These are phyloP conservation scores for Xylaria longipes DNA, from an alignment of 495 filamentous ascomycete genomes.

Conservation along the genomic window DNA sequence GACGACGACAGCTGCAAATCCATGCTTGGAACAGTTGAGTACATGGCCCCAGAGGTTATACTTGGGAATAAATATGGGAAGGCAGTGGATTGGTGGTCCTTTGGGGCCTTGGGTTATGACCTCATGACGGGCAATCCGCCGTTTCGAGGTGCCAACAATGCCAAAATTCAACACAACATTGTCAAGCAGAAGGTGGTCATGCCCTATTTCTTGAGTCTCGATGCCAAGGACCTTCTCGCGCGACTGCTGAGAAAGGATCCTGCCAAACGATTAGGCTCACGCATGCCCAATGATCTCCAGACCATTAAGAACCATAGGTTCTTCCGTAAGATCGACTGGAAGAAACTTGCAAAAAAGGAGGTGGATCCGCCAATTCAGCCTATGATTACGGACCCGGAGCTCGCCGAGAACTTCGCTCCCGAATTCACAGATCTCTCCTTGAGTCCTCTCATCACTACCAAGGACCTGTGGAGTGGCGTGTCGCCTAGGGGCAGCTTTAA, in stretches of 20 bases:
- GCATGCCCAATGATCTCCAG: conserved; percentile 84
- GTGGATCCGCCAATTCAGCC: conserved; percentile 86
- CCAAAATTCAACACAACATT: conserved; percentile 93
- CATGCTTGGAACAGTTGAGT: conserved; percentile 91
- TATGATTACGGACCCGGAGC: conserved; percentile 89
- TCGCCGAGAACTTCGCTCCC: conserved; percentile 90
- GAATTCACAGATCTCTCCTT: conserved; percentile 88
- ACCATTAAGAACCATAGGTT: conserved; percentile 93
- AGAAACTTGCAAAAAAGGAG: conserved; percentile 75
- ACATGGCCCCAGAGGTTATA: conserved; percentile 98
- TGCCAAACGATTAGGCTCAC: conserved; percentile 81
- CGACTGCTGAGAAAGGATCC: conserved; percentile 91
- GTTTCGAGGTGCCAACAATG: conserved; percentile 86
- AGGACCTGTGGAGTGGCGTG: conserved; percentile 39
- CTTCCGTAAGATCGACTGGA: conserved; percentile 96
- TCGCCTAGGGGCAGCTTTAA: conserved; percentile 49
- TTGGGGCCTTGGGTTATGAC: conserved; percentile 90
- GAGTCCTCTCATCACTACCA: conserved; percentile 66
- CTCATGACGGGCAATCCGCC: conserved; percentile 89
- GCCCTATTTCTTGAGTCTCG: conserved; percentile 85
- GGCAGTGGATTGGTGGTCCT: conserved; percentile 97
- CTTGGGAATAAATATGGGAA: conserved; percentile 84
- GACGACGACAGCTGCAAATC: conserved; percentile 81
- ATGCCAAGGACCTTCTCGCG: conserved; percentile 91
- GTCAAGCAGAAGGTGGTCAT: conserved; percentile 84